Evolutionary conservation across 2,329 filamentous ascomycete species (phyloP), one percentile per base, ranked within the genome.

Genomic region (Alternaria novae-zelandiae): DNA sequence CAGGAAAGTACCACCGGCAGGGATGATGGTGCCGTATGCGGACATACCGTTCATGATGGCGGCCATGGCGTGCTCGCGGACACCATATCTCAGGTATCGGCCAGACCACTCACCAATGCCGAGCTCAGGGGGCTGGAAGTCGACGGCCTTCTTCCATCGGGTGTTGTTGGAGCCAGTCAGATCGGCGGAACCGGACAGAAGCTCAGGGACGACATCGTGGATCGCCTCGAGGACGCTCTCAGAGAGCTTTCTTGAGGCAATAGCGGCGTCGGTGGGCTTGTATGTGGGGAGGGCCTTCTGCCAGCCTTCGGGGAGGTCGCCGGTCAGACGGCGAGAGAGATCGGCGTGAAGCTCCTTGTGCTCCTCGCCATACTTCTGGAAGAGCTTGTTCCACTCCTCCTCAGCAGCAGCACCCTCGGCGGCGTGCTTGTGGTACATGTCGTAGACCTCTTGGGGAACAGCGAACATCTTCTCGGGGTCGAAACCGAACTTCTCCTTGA

Each of bases 141-240:
- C 96, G 72, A 95, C 89, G 61, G 96, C 95, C 59, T 89, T 88
- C 91, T 98, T 99, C 94, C 94, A 97, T 81, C 94, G 90, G 74
- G 96, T 99, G 86, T 98, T 91, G 89, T 99, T 99, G 81, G 96
- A 98, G 80, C 93, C 93, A 81, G 96, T 99, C 87, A 99, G 83
- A 87, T 99, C 96, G 75, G 96, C 96, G 70, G 96, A 99, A 76
- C 96, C 96, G 81, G 95, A 97, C 66, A 99, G 83, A 63, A 99
- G 90, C 84, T 98, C 96, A 71, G 96, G 96, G 59, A 99, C 80
- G 70, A 86, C 88, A 55, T 87, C 83, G 86, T 97, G 89, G 77
- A 99, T 90, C 83, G 94, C 95, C 85, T 91, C 87, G 70, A 99
- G 89, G 63, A 98, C 94, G 65, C 88, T 91, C 88, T 99, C 95